These are phyloP conservation scores for Aureobasidium sp. DNA, from an alignment of 2,329 filamentous ascomycete species.

Conservation along the genomic window DNA sequence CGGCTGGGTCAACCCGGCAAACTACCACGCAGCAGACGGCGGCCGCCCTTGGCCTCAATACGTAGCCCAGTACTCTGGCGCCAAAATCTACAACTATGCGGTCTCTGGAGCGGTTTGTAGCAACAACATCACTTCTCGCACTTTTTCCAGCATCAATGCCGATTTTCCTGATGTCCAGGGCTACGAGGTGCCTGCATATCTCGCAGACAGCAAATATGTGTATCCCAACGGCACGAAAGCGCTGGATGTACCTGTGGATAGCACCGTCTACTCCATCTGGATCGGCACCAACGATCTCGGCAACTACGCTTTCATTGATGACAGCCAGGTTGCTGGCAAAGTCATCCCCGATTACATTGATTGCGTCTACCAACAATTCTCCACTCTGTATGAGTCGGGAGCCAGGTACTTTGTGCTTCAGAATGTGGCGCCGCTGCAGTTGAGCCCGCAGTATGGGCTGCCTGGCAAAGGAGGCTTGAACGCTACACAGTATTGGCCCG, in stretches of 20 bases:
- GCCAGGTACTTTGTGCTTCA: conserved; percentile 65
- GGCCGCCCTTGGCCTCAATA: conserved; percentile 64
- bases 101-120: conserved; percentile 66
- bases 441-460: conserved; percentile 59
- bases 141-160: conserved; percentile 43
- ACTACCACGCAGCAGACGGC: conserved; percentile 51
- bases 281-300: conserved; percentile 79
- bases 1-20: conserved; percentile 46
- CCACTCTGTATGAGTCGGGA: conserved; percentile 57
- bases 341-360: conserved; percentile 59
- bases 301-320: conserved; percentile 56
- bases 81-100: conserved; percentile 60
- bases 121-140: conserved; percentile 57
- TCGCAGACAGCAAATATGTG: conserved; percentile 35
- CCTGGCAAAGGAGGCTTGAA: conserved; percentile 39
- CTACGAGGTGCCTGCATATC: conserved; percentile 43
- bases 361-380: conserved; percentile 60
- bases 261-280: conserved; percentile 70
- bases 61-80: conserved; percentile 53
- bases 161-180: conserved; percentile 51
- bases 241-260: conserved; percentile 42
- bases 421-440: conserved; percentile 60
- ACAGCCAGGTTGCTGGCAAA: conserved; percentile 53
- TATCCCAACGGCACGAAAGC: conserved; percentile 33
- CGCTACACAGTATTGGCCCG: conserved; percentile 40